Percentiles rank a stretch among this genome's conserved stretches.
phyloP scores from a whole-genome alignment of 1,139 yeast species.

The Suhomyces bribrorum region DNA sequence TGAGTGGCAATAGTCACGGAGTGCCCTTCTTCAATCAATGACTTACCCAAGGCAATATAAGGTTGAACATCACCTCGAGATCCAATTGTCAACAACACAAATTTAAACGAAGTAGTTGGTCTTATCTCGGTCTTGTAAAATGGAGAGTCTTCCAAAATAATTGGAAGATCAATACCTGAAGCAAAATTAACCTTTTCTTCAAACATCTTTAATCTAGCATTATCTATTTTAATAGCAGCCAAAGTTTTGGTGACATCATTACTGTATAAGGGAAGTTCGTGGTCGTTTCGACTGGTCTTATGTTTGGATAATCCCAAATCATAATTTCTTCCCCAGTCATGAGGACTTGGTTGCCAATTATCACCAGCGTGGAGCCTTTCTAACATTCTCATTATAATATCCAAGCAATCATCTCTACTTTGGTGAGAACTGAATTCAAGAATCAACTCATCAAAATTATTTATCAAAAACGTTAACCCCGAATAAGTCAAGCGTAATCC shows the following conservation, averaged over 20 bases:
- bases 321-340: constrained; percentile 32
- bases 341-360: constrained; percentile 27
- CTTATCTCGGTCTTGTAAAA: constrained; percentile 51
- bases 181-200: constrained; percentile 62
- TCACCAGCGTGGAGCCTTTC: constrained; percentile 40
- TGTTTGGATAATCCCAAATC: constrained; percentile 14
- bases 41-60: constrained; percentile 84
- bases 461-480: constrained; percentile 66
- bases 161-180: constrained; percentile 65
- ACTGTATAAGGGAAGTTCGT: background rate
- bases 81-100: constrained; percentile 84
- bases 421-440: constrained; percentile 71
- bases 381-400: constrained; percentile 49
- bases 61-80: constrained; percentile 98
- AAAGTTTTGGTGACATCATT: constrained; percentile 11
- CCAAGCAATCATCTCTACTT: constrained; percentile 74
- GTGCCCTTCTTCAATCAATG: constrained; percentile 78
- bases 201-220: constrained; percentile 59
- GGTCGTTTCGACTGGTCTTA: background rate
- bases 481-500: constrained; percentile 54
- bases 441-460: constrained; percentile 74
- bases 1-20: constrained; percentile 84
- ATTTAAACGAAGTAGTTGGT: constrained; percentile 55
- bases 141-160: constrained; percentile 67
- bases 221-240: constrained; percentile 32